Percentiles rank a stretch among this genome's conserved stretches.
Evolutionary conservation across 2,329 filamentous ascomycete genomes (phyloP).

Genomic region (Rutstroemia sydowiana): DNA sequence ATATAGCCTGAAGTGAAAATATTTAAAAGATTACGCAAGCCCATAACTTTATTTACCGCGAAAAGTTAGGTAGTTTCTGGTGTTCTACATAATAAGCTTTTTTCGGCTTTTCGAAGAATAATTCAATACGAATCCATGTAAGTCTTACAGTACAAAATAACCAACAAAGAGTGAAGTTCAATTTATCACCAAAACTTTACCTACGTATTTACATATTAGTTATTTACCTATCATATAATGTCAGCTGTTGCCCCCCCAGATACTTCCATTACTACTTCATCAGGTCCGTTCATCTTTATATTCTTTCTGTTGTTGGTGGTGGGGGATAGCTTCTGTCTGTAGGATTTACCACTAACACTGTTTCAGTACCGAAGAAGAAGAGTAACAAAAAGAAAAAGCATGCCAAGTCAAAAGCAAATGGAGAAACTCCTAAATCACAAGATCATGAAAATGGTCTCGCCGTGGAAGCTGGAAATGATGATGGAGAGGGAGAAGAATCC

Average conservation of each 20-base stretch:
- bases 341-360: conserved; percentile 20
- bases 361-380: conserved; percentile 41
- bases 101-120: neutral
- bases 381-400: conserved; percentile 49
- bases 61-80: too few relatives aligned
- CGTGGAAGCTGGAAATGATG: conserved; percentile 33
- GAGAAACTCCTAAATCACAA: conserved; percentile 27
- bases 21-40: too few relatives aligned
- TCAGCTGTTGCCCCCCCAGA: conserved; percentile 28
- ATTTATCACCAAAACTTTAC: neutral
- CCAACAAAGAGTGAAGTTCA: neutral
- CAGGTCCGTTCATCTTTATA: conserved; percentile 23
- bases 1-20: too few relatives aligned
- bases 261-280: conserved; percentile 22
- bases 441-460: conserved; percentile 32
- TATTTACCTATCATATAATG: conserved; percentile 22
- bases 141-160: neutral
- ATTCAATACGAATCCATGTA: neutral
- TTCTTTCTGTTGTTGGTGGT: neutral
- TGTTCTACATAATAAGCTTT: too few relatives aligned
- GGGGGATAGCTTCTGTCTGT: conserved; percentile 9
- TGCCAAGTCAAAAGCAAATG: conserved; percentile 36
- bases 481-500: conserved; percentile 36
- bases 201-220: neutral
- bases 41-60: too few relatives aligned